Evolutionary conservation across 139 green algal genomes (phyloP).

Genomic region (Pseudopediastrum boryanum): DNA sequence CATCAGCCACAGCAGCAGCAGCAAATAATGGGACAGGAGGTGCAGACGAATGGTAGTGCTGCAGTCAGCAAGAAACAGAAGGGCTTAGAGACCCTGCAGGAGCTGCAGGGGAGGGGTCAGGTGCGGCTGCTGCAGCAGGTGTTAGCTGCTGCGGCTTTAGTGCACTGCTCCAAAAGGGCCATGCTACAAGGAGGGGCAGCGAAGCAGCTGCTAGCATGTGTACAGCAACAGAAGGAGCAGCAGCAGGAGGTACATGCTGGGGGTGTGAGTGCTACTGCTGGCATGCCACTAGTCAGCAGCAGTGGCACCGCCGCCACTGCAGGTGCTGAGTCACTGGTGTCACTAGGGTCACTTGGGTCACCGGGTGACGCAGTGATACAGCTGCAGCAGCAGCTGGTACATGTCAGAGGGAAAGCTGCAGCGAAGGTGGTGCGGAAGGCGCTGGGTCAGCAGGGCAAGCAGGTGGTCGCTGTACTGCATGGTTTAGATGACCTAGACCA

Average conservation of each 20-base stretch:
- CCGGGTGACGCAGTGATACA: not conserved
- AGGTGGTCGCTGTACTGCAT: no score
- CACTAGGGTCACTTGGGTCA: not conserved
- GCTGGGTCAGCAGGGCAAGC: no score
- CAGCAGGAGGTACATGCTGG: not conserved
- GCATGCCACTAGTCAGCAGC: not conserved
- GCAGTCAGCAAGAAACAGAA: not conserved
- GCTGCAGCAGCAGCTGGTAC: constrained; percentile 2
- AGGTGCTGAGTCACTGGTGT: not conserved
- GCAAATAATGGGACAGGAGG: not conserved
- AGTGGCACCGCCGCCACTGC: not conserved
- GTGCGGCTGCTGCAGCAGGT: not conserved
- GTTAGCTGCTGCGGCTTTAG: not conserved
- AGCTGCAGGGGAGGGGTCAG: constrained; percentile 2
- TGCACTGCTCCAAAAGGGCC: not conserved
- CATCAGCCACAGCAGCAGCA: constrained; percentile 12
- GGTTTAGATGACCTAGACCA: no score
- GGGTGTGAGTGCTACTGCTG: no score
- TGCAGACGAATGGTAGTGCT: not conserved
- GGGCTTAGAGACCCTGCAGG: not conserved
- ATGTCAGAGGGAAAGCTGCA: no score
- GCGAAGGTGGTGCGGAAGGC: no score
- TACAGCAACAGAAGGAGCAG: not conserved
- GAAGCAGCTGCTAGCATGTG: not conserved
- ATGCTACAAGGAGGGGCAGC: not conserved